phyloP scores from a whole-genome alignment of 2,329 filamentous ascomycete species.

The Microthyrium microscopicum region DNA sequence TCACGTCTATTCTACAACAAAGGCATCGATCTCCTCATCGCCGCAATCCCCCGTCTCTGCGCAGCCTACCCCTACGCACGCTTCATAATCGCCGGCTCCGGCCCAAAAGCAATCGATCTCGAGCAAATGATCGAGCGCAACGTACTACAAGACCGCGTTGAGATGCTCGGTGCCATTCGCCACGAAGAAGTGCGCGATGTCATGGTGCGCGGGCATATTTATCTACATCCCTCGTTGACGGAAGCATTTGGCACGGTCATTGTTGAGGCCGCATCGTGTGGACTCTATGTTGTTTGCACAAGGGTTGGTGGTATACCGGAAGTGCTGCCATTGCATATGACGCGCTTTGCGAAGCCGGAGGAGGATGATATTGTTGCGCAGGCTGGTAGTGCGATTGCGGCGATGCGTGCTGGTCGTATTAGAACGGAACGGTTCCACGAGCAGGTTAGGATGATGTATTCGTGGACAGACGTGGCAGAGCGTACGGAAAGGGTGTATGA shows the following conservation, averaged over 20 bases:
- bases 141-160: constrained; percentile 81
- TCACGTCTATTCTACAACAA: constrained; percentile 98
- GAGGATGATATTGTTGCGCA: constrained; percentile 87
- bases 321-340: constrained; percentile 92
- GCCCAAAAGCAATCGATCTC: constrained; percentile 90
- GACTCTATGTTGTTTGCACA: constrained; percentile 90
- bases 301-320: constrained; percentile 94
- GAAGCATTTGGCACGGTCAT: constrained; percentile 97
- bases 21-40: constrained; percentile 90
- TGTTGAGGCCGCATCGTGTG: constrained; percentile 90
- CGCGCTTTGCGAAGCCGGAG: constrained; percentile 88
- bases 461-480: constrained; percentile 87
- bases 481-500: constrained; percentile 92
- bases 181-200: constrained; percentile 96
- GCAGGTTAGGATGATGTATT: constrained; percentile 96
- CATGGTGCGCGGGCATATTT: constrained; percentile 94
- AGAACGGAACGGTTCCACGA: constrained; percentile 91
- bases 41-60: constrained; percentile 82
- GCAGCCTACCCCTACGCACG: constrained; percentile 81
- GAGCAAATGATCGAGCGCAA: constrained; percentile 97
- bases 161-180: constrained; percentile 78
- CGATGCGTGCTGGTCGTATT: constrained; percentile 70
- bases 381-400: constrained; percentile 75
- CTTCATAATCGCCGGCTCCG: constrained; percentile 91
- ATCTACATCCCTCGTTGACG: constrained; percentile 84